These are phyloP conservation scores for Quercus lobata DNA, from an alignment of 331 rosid genomes.

Conservation along the genomic window DNA sequence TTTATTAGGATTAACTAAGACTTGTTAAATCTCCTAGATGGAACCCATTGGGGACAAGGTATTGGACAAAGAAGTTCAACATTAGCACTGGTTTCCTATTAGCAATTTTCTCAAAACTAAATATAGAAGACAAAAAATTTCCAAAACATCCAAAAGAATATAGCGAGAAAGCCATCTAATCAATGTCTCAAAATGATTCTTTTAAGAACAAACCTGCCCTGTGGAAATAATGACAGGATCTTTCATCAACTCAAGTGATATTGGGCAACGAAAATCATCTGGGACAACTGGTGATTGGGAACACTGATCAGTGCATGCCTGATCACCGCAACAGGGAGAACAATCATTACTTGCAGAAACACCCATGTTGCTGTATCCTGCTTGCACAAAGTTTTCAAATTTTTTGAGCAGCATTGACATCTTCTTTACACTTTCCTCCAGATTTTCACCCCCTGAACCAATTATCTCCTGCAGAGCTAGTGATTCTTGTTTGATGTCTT, in stretches of 20 bases:
- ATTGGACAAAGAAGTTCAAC: neutral
- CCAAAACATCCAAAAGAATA: neutral
- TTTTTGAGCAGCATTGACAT: constrained; percentile 57
- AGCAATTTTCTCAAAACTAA: neutral
- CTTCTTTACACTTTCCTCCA: constrained; percentile 46
- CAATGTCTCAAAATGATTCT: neutral
- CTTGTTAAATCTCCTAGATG: neutral
- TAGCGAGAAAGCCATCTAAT: neutral
- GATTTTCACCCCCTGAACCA: constrained; percentile 39
- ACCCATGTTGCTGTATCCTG: constrained; percentile 42
- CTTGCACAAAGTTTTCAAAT: constrained; percentile 52
- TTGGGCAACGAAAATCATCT: constrained; percentile 79
- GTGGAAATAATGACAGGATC: constrained; percentile 86
- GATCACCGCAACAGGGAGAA: constrained; percentile 30
- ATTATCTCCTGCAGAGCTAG: constrained; percentile 59
- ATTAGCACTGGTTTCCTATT: neutral
- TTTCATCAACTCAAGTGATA: constrained; percentile 79
- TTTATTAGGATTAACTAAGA: neutral
- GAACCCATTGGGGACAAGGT: neutral
- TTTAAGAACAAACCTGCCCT: constrained; percentile 59
- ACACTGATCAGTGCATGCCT: constrained; percentile 23
- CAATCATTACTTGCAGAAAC: constrained; percentile 28
- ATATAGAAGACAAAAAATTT: neutral
- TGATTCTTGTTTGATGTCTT: constrained; percentile 62
- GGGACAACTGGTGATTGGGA: constrained; percentile 50